Base-by-base conservation (phyloP, 2,329 filamentous ascomycete species). In the Fusarium duplospermum region DNA sequence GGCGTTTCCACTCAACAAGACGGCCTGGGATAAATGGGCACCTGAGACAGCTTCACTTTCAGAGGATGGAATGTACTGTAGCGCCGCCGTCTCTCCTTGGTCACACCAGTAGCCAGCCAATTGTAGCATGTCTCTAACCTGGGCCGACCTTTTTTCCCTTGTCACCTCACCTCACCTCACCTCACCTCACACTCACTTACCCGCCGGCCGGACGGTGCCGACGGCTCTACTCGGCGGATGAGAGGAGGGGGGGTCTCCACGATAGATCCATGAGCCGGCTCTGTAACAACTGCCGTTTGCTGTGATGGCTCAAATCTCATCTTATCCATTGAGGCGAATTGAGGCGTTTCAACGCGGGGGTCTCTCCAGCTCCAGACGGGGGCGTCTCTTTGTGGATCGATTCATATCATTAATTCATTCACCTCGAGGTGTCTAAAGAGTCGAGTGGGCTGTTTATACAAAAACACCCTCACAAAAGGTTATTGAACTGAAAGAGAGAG, bases 341-440 rank as follows among this genome's bases (percentile, higher is more conserved):
- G 66, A 67, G 66, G 72, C 62, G 52, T 58, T 62, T 64, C 59
- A 50, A 33, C 24, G 35, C 31, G 42, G 56, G 45, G 16, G 64
- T 61, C 54, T 60, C 62, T 31, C 38, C 64, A 56, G 62, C 62
- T 31, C 38, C 64, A 56, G 62, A 64, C 35, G 62, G 36, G 60
- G 60, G 45, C 45, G 60, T 63, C 40, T 61, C 4, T 9, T 31
- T 31, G n/a, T n/a, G n/a, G n/a, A n/a, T n/a, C n/a, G n/a, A n/a
- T n/a, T 31, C 29, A 31, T 31, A 3, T 31, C 29, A 31, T 50
- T 50, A 8, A 75, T 75, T 67, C 45, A 70, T 75, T 65, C 72
- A 75, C 72, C 31, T 75, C 72, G 69, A 50, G 72, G 69, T 18
- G 72, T 75, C 57, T n/a, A 9, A 11, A n/a, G 35, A 54, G 18